Evolutionary conservation across 768 basidiomycete genomes (phyloP).

Genomic region (Lyophyllum semitale): DNA sequence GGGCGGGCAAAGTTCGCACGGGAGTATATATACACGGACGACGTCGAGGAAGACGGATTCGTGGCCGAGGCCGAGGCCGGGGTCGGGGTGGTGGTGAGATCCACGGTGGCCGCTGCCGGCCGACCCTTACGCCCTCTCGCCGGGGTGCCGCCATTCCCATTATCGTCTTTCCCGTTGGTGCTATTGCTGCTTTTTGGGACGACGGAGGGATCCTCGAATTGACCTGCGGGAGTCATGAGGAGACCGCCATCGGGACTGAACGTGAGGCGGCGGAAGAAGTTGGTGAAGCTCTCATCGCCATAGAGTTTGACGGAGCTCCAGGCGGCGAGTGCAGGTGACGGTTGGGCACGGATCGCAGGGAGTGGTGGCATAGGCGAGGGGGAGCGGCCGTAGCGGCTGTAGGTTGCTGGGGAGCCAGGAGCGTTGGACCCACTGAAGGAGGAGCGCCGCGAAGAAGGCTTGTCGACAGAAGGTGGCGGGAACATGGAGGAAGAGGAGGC

Average conservation of each 20-base stretch:
- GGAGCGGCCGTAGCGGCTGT: constrained; percentile 72
- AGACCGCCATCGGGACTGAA: constrained; percentile 96
- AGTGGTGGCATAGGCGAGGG: constrained; percentile 91
- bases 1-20: constrained; percentile 92
- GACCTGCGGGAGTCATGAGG: constrained; percentile 92
- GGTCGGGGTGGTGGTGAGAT: constrained; percentile 33
- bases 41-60: constrained; percentile 32
- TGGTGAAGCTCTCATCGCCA: constrained; percentile 92
- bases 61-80: constrained; percentile 51
- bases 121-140: constrained; percentile 60
- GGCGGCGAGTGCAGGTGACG: constrained; percentile 46
- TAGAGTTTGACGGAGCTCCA: constrained; percentile 83
- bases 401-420: constrained; percentile 69
- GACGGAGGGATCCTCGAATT: constrained; percentile 91
- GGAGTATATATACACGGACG: constrained; percentile 91
- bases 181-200: constrained; percentile 26
- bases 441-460: constrained; percentile 57
- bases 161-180: background rate
- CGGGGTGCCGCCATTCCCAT: constrained; percentile 44
- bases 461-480: constrained; percentile 68
- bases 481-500: constrained; percentile 70
- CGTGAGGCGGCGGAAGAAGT: constrained; percentile 92
- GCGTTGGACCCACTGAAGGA: constrained; percentile 84
- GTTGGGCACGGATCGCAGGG: constrained; percentile 81
- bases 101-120: constrained; percentile 39